Percentiles rank a stretch among this genome's conserved stretches.
These are phyloP conservation scores for Arthroderma uncinatum DNA, from an alignment of 2,329 filamentous ascomycete genomes.

Conservation along the genomic window DNA sequence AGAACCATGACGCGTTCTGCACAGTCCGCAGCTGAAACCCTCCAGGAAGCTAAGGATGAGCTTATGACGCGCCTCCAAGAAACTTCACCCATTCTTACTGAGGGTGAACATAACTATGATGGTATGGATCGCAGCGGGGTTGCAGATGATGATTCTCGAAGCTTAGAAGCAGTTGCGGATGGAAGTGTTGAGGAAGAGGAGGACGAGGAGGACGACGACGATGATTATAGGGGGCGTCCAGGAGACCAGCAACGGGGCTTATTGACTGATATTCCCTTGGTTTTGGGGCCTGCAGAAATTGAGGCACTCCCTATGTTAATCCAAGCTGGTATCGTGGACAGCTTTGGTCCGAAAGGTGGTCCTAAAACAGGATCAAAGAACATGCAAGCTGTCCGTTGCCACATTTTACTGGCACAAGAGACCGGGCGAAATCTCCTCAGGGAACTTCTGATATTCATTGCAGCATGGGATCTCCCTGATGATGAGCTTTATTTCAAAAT, in stretches of 20 bases:
- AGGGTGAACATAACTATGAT: slow-evolving; percentile 34
- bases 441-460: slow-evolving; percentile 89
- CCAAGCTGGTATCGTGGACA: slow-evolving; percentile 85
- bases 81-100: slow-evolving; percentile 30
- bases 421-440: slow-evolving; percentile 80
- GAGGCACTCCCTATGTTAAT: slow-evolving; percentile 96
- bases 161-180: slow-evolving; percentile 34
- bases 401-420: slow-evolving; percentile 79
- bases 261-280: slow-evolving; percentile 86
- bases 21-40: slow-evolving; percentile 38
- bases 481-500: slow-evolving; percentile 93
- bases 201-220: slow-evolving; percentile 44
- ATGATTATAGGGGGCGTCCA: slow-evolving; percentile 41
- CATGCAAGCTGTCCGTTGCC: slow-evolving; percentile 79
- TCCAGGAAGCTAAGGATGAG: slow-evolving; percentile 43
- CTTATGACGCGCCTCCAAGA: slow-evolving; percentile 41
- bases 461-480: slow-evolving; percentile 91
- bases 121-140: slow-evolving; percentile 30
- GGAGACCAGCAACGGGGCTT: slow-evolving; percentile 57
- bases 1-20: slow-evolving; percentile 37
- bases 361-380: slow-evolving; percentile 53
- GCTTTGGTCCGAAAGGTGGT: slow-evolving; percentile 57
- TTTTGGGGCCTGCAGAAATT: slow-evolving; percentile 87
- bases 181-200: slow-evolving; percentile 38
- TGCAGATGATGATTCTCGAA: slow-evolving; percentile 33